Conservation (phyloP, 2,329 filamentous ascomycete genomes). For the Colletotrichum sojae region DNA sequence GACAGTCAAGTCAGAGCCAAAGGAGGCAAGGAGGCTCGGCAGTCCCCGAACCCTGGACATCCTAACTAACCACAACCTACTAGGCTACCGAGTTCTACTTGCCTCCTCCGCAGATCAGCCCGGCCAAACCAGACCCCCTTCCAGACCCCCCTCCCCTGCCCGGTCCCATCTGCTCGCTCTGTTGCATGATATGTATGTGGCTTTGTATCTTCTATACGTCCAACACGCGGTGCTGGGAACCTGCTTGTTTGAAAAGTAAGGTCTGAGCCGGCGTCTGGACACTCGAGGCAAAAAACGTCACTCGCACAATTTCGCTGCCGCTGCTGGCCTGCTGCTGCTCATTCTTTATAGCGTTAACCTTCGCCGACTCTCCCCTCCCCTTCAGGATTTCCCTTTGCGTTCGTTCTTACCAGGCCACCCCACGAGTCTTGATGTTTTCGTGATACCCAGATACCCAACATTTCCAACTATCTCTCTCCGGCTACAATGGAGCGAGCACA, state of each 20-base stretch:
- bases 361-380: constrained; percentile 14
- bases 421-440: constrained; percentile 36
- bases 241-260: constrained; percentile 36
- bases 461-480: constrained; percentile 31
- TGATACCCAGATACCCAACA: constrained; percentile 36
- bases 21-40: constrained; percentile 33
- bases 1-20: constrained; percentile 39
- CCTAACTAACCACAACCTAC: constrained; percentile 30
- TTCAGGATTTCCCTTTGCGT: not conserved
- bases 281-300: constrained; percentile 31
- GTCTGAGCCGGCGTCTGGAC: constrained; percentile 37
- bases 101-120: constrained; percentile 34
- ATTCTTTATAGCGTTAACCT: constrained; percentile 37
- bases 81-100: not conserved
- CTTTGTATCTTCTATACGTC: constrained; percentile 35
- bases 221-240: constrained; percentile 32
- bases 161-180: constrained; percentile 40
- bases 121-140: constrained; percentile 18
- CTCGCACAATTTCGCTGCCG: constrained; percentile 9
- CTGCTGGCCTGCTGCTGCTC: too few relatives aligned
- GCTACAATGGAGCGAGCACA: constrained; percentile 41
- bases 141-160: constrained; percentile 1
- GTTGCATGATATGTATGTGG: constrained; percentile 37
- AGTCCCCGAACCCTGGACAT: constrained; percentile 40
- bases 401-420: constrained; percentile 3